phyloP scores from a whole-genome alignment of 2,329 filamentous ascomycete genomes.

The Alternaria longipes region DNA sequence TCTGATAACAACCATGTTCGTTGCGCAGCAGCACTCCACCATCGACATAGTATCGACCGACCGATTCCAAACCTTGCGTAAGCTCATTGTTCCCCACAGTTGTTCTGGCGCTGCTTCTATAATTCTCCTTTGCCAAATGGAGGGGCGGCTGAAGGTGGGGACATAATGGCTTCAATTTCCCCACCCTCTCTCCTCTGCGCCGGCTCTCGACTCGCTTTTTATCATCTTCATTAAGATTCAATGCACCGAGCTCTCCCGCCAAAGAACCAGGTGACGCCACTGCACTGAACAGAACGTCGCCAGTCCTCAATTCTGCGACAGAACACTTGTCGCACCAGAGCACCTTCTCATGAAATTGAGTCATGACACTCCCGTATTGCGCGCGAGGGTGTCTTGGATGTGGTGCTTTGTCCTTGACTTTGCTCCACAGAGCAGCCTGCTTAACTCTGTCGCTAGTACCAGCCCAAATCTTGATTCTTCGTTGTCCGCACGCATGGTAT shows the following conservation, averaged over 20 bases:
- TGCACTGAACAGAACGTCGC: background rate
- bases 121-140: background rate
- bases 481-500: background rate
- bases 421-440: background rate
- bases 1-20: background rate
- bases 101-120: background rate
- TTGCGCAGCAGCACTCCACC: background rate
- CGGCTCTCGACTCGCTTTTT: background rate
- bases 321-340: background rate
- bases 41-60: background rate
- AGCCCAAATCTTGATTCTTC: background rate
- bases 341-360: background rate
- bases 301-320: background rate
- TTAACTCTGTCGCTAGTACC: background rate
- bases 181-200: background rate
- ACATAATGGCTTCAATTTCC: background rate
- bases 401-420: background rate
- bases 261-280: background rate
- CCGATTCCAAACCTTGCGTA: background rate
- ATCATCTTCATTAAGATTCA: background rate
- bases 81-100: background rate
- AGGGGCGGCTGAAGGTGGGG: background rate
- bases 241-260: background rate
- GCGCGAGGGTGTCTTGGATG: background rate
- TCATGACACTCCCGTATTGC: background rate